Base-by-base conservation (phyloP, 345 rosid genomes). In the Camelina laxa region DNA sequence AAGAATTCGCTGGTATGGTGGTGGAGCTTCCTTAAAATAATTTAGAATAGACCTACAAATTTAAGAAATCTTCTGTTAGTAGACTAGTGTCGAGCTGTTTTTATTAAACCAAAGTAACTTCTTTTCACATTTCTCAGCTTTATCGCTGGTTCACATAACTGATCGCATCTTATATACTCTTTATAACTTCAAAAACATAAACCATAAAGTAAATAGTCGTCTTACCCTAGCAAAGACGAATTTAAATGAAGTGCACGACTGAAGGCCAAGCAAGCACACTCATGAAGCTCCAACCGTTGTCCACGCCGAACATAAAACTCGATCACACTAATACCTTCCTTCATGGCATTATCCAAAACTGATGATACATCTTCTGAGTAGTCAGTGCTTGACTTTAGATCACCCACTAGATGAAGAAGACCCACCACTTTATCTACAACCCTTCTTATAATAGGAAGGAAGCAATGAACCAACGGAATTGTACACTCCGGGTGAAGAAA, bases 251-350 rank as follows among this genome's bases (percentile, higher is more conserved):
- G 85, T 58, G 91, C 87, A 9, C 92, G 95, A 73, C 90, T 80
- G 54, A 94, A 86, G 17, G 95, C 97, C 73, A 94, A 77, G 82
- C 97, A 94, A 81, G 91, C 88, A 64, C 90, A 82, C 86, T 91
- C 97, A 3, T 94, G 97, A 74, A 94, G 93, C 75, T 80, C 76
- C 82, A 94, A 68, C 50, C 86, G 88, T 83, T 71, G 84, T 62
- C 89, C 90, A 73, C 79, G 80, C 67, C 60, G 83, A 75, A 77
- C 80, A 54, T 82, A 88, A 51, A 74, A 79, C 72, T 88, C 88
- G 27, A 91, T 54, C 57, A 91, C 72, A 80, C 80, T 79, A 75
- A 83, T 57, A 76, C 85, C 82, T 74, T 78, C 80, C 75, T 19
- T 75, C 70, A 80, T 53, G 3, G 82, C 65, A 65, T 49, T 24